Conservation (phyloP, 2,329 filamentous ascomycete species). For the Fusarium sp. region DNA sequence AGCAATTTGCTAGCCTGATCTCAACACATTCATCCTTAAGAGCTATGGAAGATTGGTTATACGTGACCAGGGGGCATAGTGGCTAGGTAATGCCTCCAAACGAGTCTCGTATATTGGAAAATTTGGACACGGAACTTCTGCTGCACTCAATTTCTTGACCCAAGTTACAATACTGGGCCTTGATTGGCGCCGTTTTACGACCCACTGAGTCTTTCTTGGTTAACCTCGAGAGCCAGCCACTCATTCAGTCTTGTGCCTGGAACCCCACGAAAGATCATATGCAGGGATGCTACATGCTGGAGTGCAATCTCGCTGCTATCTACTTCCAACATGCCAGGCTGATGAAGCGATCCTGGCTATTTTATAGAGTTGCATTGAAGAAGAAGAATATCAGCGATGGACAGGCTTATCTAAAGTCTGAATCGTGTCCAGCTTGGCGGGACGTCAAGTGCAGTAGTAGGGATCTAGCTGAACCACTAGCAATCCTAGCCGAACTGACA, state of each 20-base stretch:
- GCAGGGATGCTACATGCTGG: not conserved
- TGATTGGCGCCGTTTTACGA: not conserved
- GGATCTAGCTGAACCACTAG: slow-evolving; percentile 29
- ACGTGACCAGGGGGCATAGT: not conserved
- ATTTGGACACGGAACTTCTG: not conserved
- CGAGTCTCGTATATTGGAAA: not conserved
- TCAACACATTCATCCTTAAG: not conserved
- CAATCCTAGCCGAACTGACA: slow-evolving; percentile 36
- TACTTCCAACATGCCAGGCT: not conserved
- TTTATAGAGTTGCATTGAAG: slow-evolving; percentile 1
- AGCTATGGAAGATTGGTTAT: not conserved
- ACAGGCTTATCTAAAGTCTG: slow-evolving; percentile 8
- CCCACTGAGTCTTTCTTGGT: not conserved
- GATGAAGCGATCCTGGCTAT: not conserved
- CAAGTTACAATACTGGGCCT: not conserved
- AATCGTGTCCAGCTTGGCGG: slow-evolving; percentile 5
- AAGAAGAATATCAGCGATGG: not conserved
- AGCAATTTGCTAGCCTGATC: not conserved
- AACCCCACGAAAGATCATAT: not conserved
- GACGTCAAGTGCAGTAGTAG: slow-evolving; percentile 4
- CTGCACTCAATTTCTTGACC: not conserved
- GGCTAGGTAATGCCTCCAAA: not conserved
- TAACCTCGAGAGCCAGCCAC: not conserved
- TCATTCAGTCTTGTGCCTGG: not conserved
- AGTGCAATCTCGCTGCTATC: not conserved